A percentile compares a stretch with the other conserved stretches of the same genome.
These are phyloP conservation scores for Hemisphaericaspora xylanilytica DNA, from an alignment of 1,139 yeast genomes.

Conservation along the genomic window DNA sequence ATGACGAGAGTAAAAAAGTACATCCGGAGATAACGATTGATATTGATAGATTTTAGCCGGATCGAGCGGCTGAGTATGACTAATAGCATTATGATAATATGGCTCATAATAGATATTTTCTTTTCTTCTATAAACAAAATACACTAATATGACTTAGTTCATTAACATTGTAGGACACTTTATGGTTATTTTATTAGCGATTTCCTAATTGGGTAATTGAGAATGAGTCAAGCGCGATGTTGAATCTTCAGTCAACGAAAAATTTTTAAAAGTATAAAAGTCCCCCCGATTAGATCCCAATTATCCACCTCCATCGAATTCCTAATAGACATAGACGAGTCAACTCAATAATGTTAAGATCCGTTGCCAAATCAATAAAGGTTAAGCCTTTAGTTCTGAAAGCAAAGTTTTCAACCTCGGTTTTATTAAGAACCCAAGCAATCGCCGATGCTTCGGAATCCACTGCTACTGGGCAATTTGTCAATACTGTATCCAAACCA, in stretches of 20 bases:
- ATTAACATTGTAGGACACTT: too few species aligned
- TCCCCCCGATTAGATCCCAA: not conserved
- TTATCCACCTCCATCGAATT: not conserved
- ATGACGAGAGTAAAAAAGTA: slow-evolving; percentile 28
- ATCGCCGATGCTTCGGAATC: slow-evolving; percentile 18
- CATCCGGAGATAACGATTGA: slow-evolving; percentile 61
- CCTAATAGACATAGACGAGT: too few species aligned
- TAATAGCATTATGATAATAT: too few species aligned
- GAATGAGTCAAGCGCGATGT: slow-evolving; percentile 41
- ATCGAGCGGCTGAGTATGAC: too few species aligned
- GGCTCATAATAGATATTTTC: too few species aligned
- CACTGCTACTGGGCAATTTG: slow-evolving; percentile 31
- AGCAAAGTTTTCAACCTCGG: not conserved
- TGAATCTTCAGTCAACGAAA: not conserved
- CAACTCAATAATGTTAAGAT: slow-evolving; percentile 2
- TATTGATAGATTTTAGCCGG: slow-evolving; percentile 40
- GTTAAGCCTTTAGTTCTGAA: not conserved
- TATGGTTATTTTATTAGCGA: not conserved
- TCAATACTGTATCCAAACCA: slow-evolving; percentile 42
- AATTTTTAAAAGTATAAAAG: not conserved
- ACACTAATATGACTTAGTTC: too few species aligned
- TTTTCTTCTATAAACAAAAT: too few species aligned
- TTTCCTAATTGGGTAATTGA: slow-evolving; percentile 26
- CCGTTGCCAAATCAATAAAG: not conserved
- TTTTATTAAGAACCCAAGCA: slow-evolving; percentile 2